A percentile compares a stretch with the other conserved stretches of the same genome.
Evolutionary conservation across 2,329 filamentous ascomycete species (phyloP).

Genomic region (Lasiodiplodia sp.): DNA sequence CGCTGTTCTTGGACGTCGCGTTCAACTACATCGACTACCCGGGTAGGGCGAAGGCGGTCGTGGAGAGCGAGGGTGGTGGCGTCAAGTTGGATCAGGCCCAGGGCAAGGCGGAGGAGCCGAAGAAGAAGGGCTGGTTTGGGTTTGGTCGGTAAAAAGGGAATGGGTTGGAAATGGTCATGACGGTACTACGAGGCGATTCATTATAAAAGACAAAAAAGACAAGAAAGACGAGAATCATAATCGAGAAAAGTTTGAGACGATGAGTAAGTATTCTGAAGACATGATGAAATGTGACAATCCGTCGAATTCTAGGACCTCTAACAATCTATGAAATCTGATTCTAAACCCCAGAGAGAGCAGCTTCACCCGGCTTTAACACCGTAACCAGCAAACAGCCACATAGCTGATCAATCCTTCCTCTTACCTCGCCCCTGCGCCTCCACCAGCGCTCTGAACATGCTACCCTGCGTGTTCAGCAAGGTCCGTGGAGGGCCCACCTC

Average conservation of each 20-base stretch:
- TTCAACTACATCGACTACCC: conserved; percentile 99
- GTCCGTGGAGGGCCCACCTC: conserved; percentile 43
- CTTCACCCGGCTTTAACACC: neutral
- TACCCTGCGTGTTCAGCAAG: conserved; percentile 31
- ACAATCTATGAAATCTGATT: neutral
- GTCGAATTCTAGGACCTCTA: neutral
- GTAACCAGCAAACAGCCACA: neutral
- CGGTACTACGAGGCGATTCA: neutral
- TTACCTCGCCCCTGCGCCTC: conserved; percentile 31
- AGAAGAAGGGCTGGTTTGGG: conserved; percentile 60
- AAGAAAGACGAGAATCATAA: neutral
- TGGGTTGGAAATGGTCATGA: neutral
- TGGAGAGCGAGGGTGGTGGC: conserved; percentile 32
- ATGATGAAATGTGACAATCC: neutral
- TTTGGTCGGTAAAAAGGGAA: conserved; percentile 52
- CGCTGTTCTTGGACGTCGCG: conserved; percentile 92
- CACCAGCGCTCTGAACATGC: conserved; percentile 33
- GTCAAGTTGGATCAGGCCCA: conserved; percentile 34
- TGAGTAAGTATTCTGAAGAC: neutral
- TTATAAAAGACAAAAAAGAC: conserved; percentile 2
- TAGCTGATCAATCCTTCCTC: neutral
- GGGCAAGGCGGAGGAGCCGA: conserved; percentile 46
- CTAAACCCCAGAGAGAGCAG: neutral
- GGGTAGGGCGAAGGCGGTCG: conserved; percentile 57
- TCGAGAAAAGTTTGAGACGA: neutral